These are phyloP conservation scores for Leptographium wingfieldii DNA, from an alignment of 2,329 filamentous ascomycete species.

Conservation along the genomic window DNA sequence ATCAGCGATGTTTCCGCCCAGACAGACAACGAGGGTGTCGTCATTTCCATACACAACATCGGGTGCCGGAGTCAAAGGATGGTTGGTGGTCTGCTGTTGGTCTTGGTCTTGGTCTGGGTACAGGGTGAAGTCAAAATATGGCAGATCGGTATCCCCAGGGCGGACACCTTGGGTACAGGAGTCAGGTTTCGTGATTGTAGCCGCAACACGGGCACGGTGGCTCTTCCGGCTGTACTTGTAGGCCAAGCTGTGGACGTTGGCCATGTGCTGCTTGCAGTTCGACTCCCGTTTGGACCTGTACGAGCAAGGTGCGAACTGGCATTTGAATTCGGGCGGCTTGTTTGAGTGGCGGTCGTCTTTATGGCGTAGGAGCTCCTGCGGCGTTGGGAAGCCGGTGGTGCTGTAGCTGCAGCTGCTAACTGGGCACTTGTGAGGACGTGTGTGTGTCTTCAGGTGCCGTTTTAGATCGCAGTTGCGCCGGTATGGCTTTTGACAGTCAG, in stretches of 20 bases:
- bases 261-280: slow-evolving; percentile 81
- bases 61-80: no score
- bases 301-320: slow-evolving; percentile 50
- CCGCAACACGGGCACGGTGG: neutral
- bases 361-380: slow-evolving; percentile 68
- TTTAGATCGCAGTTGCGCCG: slow-evolving; percentile 25
- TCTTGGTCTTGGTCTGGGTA: neutral
- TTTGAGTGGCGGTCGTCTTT: slow-evolving; percentile 64
- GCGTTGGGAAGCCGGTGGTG: slow-evolving; percentile 60
- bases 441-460: slow-evolving; percentile 69
- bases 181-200: neutral
- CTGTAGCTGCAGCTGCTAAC: slow-evolving; percentile 55
- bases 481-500: slow-evolving; percentile 17
- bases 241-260: slow-evolving; percentile 61
- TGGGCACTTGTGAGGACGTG: slow-evolving; percentile 63
- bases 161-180: neutral
- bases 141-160: neutral
- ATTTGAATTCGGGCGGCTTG: slow-evolving; percentile 52
- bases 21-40: neutral
- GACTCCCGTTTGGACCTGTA: slow-evolving; percentile 67
- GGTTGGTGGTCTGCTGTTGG: neutral
- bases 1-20: neutral
- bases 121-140: neutral
- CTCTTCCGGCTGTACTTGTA: slow-evolving; percentile 51
- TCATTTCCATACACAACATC: neutral